Evolutionary conservation across 805 yeast species (phyloP).

Genomic region (Pichia eremophila): DNA sequence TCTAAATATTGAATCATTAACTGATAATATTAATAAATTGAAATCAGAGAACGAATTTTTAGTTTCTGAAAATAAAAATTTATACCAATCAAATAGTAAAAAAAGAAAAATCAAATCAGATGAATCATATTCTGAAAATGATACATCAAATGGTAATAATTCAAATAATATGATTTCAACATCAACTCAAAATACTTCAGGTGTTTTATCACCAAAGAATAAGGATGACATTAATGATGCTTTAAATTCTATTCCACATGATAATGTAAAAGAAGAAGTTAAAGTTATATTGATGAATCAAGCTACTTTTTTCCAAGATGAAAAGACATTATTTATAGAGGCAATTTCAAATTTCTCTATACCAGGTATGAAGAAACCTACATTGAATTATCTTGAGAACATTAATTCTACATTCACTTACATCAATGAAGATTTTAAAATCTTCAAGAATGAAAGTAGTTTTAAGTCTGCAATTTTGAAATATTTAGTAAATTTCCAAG

Average conservation of each 20-base stretch:
- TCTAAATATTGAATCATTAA: slow-evolving; percentile 16
- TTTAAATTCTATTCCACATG: too few species aligned
- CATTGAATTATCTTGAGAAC: slow-evolving; percentile 27
- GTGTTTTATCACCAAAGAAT: not conserved
- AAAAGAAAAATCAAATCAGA: slow-evolving; percentile 15
- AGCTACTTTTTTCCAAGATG: slow-evolving; percentile 26
- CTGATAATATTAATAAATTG: slow-evolving; percentile 31
- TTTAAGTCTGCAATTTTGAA: slow-evolving; percentile 29
- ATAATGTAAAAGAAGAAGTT: not conserved
- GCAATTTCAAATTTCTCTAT: slow-evolving; percentile 26
- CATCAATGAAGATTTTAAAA: slow-evolving; percentile 16
- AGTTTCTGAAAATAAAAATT: slow-evolving; percentile 35
- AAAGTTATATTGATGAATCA: slow-evolving; percentile 22
- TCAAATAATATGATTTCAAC: not conserved
- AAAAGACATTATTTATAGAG: slow-evolving; percentile 33
- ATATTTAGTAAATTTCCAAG: slow-evolving; percentile 35
- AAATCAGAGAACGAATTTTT: slow-evolving; percentile 51
- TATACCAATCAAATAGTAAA: slow-evolving; percentile 16
- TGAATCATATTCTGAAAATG: not conserved
- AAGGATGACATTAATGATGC: not conserved
- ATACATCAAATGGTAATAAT: not conserved
- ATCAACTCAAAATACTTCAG: slow-evolving; percentile 3
- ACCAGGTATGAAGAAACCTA: slow-evolving; percentile 26
- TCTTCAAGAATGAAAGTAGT: slow-evolving; percentile 21
- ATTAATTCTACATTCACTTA: slow-evolving; percentile 25